These are phyloP conservation scores for Antrodiella citrinella DNA, from an alignment of 768 basidiomycete species.

Conservation along the genomic window DNA sequence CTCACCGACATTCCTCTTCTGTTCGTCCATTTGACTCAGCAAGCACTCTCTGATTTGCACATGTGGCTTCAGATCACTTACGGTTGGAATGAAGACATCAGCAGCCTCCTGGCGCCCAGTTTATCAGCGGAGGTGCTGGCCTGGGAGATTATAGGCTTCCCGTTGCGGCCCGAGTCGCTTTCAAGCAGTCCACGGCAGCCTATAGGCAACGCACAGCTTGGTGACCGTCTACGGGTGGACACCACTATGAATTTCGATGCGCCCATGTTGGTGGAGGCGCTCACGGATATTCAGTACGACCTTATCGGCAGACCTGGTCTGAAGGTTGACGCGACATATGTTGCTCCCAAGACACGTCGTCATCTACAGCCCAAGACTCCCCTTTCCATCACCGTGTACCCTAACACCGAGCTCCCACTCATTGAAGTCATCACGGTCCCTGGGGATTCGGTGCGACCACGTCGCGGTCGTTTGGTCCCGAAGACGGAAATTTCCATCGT, in stretches of 20 bases:
- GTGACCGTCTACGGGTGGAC: no score
- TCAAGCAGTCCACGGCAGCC: background rate
- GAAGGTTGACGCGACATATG: background rate
- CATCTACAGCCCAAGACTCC: background rate
- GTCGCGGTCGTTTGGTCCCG: background rate
- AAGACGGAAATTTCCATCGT: background rate
- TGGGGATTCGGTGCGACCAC: background rate
- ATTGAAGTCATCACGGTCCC: background rate
- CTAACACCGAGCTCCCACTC: background rate
- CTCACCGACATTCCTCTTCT: slow-evolving; percentile 23
- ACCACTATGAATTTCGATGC: background rate
- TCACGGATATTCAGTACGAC: background rate
- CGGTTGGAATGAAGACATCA: background rate
- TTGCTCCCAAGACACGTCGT: background rate
- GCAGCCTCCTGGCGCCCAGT: background rate
- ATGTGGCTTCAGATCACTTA: background rate
- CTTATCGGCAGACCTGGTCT: no score
- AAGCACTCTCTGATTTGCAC: background rate
- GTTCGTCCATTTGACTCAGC: background rate
- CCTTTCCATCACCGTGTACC: background rate
- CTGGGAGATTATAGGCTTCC: background rate
- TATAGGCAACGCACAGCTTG: background rate
- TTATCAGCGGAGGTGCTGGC: background rate
- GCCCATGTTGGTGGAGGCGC: background rate
- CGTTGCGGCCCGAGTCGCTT: background rate